Evolutionary conservation across 306 rosid genomes (phyloP).

Genomic region (Psophocarpus tetragonolobus): DNA sequence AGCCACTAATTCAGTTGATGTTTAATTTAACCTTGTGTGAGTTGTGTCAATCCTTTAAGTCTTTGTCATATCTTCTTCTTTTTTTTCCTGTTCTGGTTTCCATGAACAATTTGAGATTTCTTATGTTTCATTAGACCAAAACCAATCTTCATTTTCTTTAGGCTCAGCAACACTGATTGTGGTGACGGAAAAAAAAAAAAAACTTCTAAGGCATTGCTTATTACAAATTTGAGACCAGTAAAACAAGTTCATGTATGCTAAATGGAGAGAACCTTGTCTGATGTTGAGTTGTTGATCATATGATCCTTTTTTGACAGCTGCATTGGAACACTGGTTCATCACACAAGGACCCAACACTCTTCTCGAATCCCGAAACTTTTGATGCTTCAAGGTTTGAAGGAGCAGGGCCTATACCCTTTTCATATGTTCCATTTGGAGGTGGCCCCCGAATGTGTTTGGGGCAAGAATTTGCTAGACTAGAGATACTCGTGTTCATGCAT

Average conservation of each 20-base stretch:
- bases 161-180: not conserved
- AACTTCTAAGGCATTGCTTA: not conserved
- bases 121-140: not conserved
- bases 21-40: not conserved
- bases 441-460: conserved; percentile 68
- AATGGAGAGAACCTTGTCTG: not conserved
- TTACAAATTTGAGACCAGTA: not conserved
- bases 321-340: conserved; percentile 48
- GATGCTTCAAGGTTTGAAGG: conserved; percentile 59
- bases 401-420: conserved; percentile 45
- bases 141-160: not conserved
- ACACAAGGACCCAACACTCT: conserved; percentile 46
- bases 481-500: conserved; percentile 54
- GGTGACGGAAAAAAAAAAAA: too few relatives aligned
- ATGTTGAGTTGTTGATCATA: not conserved
- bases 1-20: not conserved
- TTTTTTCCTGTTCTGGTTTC: not conserved
- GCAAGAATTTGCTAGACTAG: conserved; percentile 55
- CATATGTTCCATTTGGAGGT: conserved; percentile 57
- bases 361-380: conserved; percentile 46
- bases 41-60: too few relatives aligned
- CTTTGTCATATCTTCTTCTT: not conserved
- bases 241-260: not conserved
- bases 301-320: conserved; percentile 36
- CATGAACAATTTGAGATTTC: not conserved